Percentiles rank a stretch among this genome's conserved stretches.
phyloP scores from a whole-genome alignment of 164 flowering plant species.

The Nymphaea colorata region DNA sequence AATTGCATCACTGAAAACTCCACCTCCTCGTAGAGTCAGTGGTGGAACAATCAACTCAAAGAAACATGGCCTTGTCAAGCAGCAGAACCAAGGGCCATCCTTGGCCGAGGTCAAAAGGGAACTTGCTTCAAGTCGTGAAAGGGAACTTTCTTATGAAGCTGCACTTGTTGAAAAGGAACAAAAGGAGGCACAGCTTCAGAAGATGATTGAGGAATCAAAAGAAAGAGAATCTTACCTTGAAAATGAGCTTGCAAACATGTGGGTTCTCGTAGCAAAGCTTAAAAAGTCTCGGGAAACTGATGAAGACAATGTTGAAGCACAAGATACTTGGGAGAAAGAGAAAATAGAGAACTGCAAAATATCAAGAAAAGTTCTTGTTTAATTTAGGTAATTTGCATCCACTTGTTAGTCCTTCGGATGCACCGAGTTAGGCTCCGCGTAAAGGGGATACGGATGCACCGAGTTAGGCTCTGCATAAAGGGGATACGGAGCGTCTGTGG shows the following conservation, averaged over 20 bases:
- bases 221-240: slow-evolving; percentile 93
- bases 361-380: neutral
- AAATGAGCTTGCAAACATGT: slow-evolving; percentile 97
- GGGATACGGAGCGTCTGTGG: no score
- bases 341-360: neutral
- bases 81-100: slow-evolving; percentile 43
- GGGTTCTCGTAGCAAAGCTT: slow-evolving; percentile 95
- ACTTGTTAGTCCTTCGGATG: neutral
- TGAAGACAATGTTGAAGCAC: neutral
- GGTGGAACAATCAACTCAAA: slow-evolving; percentile 36
- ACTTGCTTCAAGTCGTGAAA: slow-evolving; percentile 54
- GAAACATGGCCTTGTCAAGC: slow-evolving; percentile 36
- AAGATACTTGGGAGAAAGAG: neutral
- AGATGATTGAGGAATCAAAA: slow-evolving; percentile 82
- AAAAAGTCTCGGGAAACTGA: slow-evolving; percentile 56
- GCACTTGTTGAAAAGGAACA: slow-evolving; percentile 64
- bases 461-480: no score
- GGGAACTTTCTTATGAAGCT: slow-evolving; percentile 71
- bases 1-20: slow-evolving; percentile 41
- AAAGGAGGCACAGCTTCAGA: slow-evolving; percentile 63
- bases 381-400: neutral
- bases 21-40: slow-evolving; percentile 43
- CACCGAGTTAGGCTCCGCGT: neutral
- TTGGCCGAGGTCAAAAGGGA: slow-evolving; percentile 57
- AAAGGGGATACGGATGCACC: neutral